Evolutionary conservation across 2,329 filamentous ascomycete genomes (phyloP), one percentile per base, ranked within the genome.

Genomic region (Sporothrix pseudoabietina): DNA sequence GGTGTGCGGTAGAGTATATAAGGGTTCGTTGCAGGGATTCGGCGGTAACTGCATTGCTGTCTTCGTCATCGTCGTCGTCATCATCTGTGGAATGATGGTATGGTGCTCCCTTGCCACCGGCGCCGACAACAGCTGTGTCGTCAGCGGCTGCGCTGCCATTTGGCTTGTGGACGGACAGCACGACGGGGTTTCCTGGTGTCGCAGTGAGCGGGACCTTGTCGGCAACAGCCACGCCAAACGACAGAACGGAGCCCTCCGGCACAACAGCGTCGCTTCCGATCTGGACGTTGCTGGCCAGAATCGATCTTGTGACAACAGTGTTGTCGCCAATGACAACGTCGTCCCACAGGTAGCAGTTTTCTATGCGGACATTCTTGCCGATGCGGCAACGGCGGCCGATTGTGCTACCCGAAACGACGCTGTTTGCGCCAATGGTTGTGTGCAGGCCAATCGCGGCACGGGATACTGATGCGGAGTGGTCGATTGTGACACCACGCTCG

Each of bases 341-440:
- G 77, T 98, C 93, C 94, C 95, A 98, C 76, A 99, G 89, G 78
- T 94, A 95, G 30, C 93, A 91, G 77, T 93, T 87, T 66, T 92
- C 87, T 75, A 99, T 89, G 52, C 85, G 87, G 39, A 96, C 94
- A 76, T 96, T 93, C 77, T 89, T 91, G 7, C 96, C 96, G 77
- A 99, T 96, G 76, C 89, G 90, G 82, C 95, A 98, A 76, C 92
- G 87, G 75, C 92, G 88, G 44, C 96, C 96, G 74, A 99, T 90
- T 65, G 96, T 88, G 78, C 92, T 94, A 81, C 92, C 92, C 9
- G 85, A 85, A 44, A 99, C 87, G 0, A 84, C 86, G 76, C 88
- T 92, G 59, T 89, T 88, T 32, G 92, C 88, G 6, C 92, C 94
- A 72, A 99, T 87, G 73, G 86, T 90, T 0, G 92, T 94, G 69